These are phyloP conservation scores for Fusarium ambrosium DNA, from an alignment of 2,329 filamentous ascomycete genomes.

Conservation along the genomic window DNA sequence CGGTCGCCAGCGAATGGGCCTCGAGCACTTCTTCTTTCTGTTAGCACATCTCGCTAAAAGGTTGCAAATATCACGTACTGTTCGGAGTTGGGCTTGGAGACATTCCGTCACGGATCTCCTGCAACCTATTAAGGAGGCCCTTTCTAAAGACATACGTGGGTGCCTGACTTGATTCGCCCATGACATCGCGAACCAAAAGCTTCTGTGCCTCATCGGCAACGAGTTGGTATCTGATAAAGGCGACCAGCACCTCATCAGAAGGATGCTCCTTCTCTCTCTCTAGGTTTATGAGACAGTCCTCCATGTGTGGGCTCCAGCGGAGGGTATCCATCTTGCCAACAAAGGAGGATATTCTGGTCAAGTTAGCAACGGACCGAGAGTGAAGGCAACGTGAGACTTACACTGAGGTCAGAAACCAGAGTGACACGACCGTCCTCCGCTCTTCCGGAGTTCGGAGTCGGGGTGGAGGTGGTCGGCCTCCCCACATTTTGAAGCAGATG, in stretches of 20 bases:
- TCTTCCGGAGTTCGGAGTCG: constrained; percentile 63
- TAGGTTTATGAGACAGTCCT: constrained; percentile 66
- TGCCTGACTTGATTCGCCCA: constrained; percentile 42
- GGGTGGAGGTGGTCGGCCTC: constrained; percentile 44
- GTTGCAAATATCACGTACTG: constrained; percentile 40
- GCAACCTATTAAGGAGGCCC: constrained; percentile 47
- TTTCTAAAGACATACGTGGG: constrained; percentile 53
- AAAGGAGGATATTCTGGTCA: constrained; percentile 52
- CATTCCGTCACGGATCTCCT: constrained; percentile 44
- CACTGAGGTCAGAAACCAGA: constrained; percentile 59
- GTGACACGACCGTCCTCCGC: constrained; percentile 61
- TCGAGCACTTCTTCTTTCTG: constrained; percentile 47
- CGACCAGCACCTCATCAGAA: constrained; percentile 62
- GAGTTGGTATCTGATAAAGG: constrained; percentile 55
- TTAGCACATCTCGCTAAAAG: constrained; percentile 12
- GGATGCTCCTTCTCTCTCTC: constrained; percentile 60
- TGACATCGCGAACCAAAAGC: constrained; percentile 49
- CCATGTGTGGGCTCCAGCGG: constrained; percentile 70
- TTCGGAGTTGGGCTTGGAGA: constrained; percentile 43
- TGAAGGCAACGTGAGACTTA: constrained; percentile 32
- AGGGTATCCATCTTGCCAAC: constrained; percentile 65
- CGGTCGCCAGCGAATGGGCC: constrained; percentile 48
- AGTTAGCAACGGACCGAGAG: constrained; percentile 11
- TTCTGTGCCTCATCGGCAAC: constrained; percentile 56
- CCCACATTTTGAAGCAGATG: constrained; percentile 54